A percentile compares a stretch with the other conserved stretches of the same genome.
Conservation (phyloP, 2,329 filamentous ascomycete species). For the Epichloe typhina region DNA sequence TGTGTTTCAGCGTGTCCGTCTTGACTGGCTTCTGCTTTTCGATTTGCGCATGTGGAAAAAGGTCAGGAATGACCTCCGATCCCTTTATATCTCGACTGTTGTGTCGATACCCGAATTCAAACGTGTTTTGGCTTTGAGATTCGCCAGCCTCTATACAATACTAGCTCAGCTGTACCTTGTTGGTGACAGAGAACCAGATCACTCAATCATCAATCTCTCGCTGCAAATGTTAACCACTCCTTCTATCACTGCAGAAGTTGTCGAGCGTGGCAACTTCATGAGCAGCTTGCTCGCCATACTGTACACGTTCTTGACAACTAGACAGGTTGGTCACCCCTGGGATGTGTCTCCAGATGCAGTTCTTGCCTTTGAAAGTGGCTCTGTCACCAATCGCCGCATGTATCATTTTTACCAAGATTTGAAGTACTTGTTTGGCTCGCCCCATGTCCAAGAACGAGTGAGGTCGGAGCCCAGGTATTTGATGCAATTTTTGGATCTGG, state of each 20-base stretch:
- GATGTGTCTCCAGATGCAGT: slow-evolving; percentile 78
- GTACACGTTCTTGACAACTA: slow-evolving; percentile 91
- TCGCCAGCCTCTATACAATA: slow-evolving; percentile 87
- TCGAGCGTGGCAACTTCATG: slow-evolving; percentile 89
- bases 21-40: slow-evolving; percentile 92
- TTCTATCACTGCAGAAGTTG: slow-evolving; percentile 90
- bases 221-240: slow-evolving; percentile 94
- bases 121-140: slow-evolving; percentile 79
- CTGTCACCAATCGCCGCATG: slow-evolving; percentile 87
- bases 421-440: slow-evolving; percentile 77
- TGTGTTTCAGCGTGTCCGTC: slow-evolving; percentile 72
- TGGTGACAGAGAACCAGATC: slow-evolving; percentile 89
- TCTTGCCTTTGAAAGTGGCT: slow-evolving; percentile 84
- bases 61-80: slow-evolving; percentile 74
- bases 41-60: slow-evolving; percentile 96
- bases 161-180: slow-evolving; percentile 91
- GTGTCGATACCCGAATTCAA: slow-evolving; percentile 96
- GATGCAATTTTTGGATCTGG: slow-evolving; percentile 86
- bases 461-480: slow-evolving; percentile 77
- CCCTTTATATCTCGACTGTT: slow-evolving; percentile 92
- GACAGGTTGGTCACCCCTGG: slow-evolving; percentile 88
- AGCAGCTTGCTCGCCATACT: slow-evolving; percentile 91
- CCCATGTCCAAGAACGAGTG: slow-evolving; percentile 76
- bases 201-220: slow-evolving; percentile 96
- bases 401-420: slow-evolving; percentile 97